Base-by-base conservation (phyloP, 768 basidiomycete genomes). In the Boletus subcaerulescens region DNA sequence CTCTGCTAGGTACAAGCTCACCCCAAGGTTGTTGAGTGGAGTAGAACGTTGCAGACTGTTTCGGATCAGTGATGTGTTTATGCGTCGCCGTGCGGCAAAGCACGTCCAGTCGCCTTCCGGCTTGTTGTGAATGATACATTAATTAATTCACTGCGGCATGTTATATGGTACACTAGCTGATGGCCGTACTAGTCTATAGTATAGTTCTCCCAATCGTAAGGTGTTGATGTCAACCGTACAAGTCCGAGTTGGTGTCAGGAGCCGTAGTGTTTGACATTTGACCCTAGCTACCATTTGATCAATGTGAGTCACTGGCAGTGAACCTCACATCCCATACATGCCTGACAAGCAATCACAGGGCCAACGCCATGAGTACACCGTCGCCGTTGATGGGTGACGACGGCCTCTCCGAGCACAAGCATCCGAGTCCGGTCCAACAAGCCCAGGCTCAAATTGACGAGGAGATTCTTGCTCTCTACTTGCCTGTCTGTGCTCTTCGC, bases 21-120 rank as follows among this genome's bases (percentile, higher is more conserved):
- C 68, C 82, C 83, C 22, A 90, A 82, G 64, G 90, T 91, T 11
- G 74, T 80, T 10, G 69, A 76, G 52, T 91, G 89, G 89, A 89
- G 85, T 63, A 78, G 78, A 65, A 87, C 86, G 3, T 71, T 91
- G 51, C 79, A 84, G 61, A 80, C 77, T 3, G 67, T 87, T 45
- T 63, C 52, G 17, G 52, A 52, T 14, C 47, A 48, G 17, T 68
- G 47, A 67, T 15, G 22, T 11, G 10, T 26, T 24, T 17, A n/a
- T 45, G 31, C 41, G 5, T 39, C 24, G 31, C 20, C 31, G 20
- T 26, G 29, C n/a, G n/a, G n/a, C 44, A 53, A 35, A 13, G 1
- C 10, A 38, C 26, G 15, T 44, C 4, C 38, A 35, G 14, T 35
- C 36, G 20, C 38, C 17, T 42, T 18, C 22, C n/a, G n/a, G n/a